Percentiles rank a stretch among this genome's conserved stretches.
phyloP scores from a whole-genome alignment of 108 stramenopile species.

The Stephanodiscus triporus region DNA sequence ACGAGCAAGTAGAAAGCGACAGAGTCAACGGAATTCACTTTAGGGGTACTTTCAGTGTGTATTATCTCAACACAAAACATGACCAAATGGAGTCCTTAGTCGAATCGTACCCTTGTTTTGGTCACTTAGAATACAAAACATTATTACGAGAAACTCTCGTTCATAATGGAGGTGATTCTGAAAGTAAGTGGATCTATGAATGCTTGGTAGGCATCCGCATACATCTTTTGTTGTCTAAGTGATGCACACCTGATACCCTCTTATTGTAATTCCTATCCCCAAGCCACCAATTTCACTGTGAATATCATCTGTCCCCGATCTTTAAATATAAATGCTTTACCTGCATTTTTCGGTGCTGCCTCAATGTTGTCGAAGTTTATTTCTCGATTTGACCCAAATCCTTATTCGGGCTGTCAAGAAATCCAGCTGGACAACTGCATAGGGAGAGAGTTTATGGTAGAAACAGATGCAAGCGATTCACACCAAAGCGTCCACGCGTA shows the following conservation, averaged over 20 bases:
- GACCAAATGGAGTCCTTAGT: constrained; percentile 45
- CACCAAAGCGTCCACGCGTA: constrained; percentile 10
- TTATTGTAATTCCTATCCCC: neutral
- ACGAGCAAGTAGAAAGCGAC: neutral
- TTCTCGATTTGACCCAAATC: neutral
- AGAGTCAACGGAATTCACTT: constrained; percentile 17
- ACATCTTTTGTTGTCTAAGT: neutral
- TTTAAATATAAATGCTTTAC: constrained; percentile 26
- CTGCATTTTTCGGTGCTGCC: constrained; percentile 26
- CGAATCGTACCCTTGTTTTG: constrained; percentile 37
- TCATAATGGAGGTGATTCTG: neutral
- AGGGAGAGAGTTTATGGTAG: constrained; percentile 23
- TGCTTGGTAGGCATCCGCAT: neutral
- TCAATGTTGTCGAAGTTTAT: constrained; percentile 7
- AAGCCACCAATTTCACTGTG: constrained; percentile 4
- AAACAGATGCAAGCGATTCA: constrained; percentile 7
- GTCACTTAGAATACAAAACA: constrained; percentile 16
- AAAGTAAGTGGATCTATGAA: constrained; percentile 1
- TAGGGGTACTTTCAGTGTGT: constrained; percentile 20
- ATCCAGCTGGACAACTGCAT: constrained; percentile 20
- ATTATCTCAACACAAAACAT: constrained; percentile 35
- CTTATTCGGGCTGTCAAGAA: constrained; percentile 26
- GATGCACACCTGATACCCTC: neutral
- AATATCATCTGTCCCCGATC: constrained; percentile 20
- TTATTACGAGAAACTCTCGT: neutral